These are phyloP conservation scores for Vanilla planifolia DNA, from an alignment of 106 monocot genomes.

Conservation along the genomic window DNA sequence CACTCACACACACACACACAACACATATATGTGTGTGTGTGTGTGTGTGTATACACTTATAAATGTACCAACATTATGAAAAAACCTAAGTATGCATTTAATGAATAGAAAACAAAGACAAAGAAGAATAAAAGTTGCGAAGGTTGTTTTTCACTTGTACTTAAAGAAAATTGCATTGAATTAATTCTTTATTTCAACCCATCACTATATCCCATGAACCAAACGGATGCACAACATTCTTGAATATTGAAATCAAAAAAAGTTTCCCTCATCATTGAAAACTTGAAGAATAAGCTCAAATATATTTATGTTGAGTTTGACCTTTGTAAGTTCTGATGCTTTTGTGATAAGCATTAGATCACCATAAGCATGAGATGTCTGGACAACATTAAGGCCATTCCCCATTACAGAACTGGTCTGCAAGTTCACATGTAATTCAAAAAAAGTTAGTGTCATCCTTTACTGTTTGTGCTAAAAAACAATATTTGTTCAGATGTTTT, in stretches of 20 bases:
- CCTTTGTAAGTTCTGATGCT: slow-evolving; percentile 67
- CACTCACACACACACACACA: not conserved
- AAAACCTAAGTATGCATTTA: not conserved
- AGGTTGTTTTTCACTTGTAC: too few relatives aligned
- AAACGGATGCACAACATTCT: not conserved
- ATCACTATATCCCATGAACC: too few relatives aligned
- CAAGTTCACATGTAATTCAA: slow-evolving; percentile 13
- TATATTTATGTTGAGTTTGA: slow-evolving; percentile 17
- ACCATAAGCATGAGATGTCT: slow-evolving; percentile 79
- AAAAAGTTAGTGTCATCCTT: slow-evolving; percentile 1
- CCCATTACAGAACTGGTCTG: slow-evolving; percentile 86
- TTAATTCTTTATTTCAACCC: too few relatives aligned
- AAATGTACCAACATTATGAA: not conserved
- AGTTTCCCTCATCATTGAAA: not conserved
- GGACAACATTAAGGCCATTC: slow-evolving; percentile 75
- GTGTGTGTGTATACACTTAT: too few relatives aligned
- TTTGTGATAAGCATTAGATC: slow-evolving; percentile 74
- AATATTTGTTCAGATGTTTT: too few relatives aligned
- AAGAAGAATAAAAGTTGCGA: not conserved
- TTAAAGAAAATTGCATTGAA: too few relatives aligned
- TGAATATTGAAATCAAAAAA: not conserved
- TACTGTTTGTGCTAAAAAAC: too few relatives aligned
- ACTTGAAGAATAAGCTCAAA: too few relatives aligned
- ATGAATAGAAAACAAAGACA: not conserved
- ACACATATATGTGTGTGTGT: too few relatives aligned